Percentiles rank a stretch among this genome's conserved stretches.
Evolutionary conservation across 2,329 filamentous ascomycete species (phyloP).

Genomic region (Lachnellula cervina): DNA sequence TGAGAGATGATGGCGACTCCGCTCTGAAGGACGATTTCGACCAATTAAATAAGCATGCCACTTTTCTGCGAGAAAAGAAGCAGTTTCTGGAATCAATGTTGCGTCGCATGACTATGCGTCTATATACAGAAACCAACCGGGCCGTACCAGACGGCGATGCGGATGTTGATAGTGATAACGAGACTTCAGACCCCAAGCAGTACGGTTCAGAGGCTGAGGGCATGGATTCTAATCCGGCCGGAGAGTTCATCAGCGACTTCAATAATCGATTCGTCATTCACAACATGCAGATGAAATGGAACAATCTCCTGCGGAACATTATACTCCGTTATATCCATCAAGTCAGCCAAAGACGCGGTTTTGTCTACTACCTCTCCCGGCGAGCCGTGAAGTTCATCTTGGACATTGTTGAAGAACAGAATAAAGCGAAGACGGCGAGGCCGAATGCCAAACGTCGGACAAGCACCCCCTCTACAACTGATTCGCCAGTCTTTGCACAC

Average conservation of each 20-base stretch:
- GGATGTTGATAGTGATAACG: constrained; percentile 37
- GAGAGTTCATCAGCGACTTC: constrained; percentile 89
- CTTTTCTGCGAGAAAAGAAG: constrained; percentile 53
- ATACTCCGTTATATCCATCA: constrained; percentile 97
- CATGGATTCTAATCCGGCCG: constrained; percentile 64
- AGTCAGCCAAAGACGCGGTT: constrained; percentile 89
- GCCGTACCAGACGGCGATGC: constrained; percentile 26
- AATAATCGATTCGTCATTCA: constrained; percentile 98
- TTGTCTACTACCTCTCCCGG: constrained; percentile 95
- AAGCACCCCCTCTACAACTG: constrained; percentile 23
- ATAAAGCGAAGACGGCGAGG: constrained; percentile 45
- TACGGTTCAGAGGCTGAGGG: constrained; percentile 42
- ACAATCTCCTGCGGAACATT: constrained; percentile 91
- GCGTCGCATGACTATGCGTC: constrained; percentile 28
- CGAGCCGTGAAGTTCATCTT: constrained; percentile 96
- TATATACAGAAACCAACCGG: constrained; percentile 25
- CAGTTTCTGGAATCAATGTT: constrained; percentile 54
- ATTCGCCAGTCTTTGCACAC: constrained; percentile 15
- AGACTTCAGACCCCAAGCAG: constrained; percentile 23
- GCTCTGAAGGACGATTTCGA: constrained; percentile 56
- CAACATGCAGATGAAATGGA: constrained; percentile 98
- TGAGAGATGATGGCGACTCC: constrained; percentile 46
- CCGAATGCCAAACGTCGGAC: constrained; percentile 31
- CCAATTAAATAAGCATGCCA: constrained; percentile 50
- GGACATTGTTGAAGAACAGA: constrained; percentile 93